Conservation (phyloP, 192 early-diverging fungal genomes). For the Umbelopsis vinacea region DNA sequence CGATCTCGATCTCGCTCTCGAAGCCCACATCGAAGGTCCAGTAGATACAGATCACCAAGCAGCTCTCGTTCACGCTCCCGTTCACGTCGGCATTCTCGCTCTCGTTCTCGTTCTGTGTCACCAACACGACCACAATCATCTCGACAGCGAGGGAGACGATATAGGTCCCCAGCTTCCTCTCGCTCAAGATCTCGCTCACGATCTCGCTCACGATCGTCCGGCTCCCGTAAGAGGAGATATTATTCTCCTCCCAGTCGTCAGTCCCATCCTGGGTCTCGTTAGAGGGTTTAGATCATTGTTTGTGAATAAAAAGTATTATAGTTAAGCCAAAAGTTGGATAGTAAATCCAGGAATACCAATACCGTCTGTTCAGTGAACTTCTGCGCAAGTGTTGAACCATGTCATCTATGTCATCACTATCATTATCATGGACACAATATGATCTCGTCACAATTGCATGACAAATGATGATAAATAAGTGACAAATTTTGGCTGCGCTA, state of each 20-base stretch:
- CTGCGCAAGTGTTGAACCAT: too few relatives aligned
- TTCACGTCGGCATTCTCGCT: neutral
- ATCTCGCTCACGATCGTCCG: neutral
- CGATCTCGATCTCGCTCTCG: slow-evolving; percentile 39
- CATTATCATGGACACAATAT: too few relatives aligned
- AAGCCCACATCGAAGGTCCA: neutral
- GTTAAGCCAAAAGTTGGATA: neutral
- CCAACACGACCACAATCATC: neutral
- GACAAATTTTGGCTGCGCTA: too few relatives aligned
- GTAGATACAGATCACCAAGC: neutral
- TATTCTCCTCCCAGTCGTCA: slow-evolving; percentile 11
- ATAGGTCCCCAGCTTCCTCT: neutral
- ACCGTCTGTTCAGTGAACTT: too few relatives aligned
- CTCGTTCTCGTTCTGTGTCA: neutral
- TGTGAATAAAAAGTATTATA: neutral
- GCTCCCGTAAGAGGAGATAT: neutral
- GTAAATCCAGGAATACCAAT: too few relatives aligned
- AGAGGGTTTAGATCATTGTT: neutral
- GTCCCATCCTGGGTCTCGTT: neutral
- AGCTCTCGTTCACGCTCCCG: neutral
- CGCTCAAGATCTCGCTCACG: slow-evolving; percentile 8
- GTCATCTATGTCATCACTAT: too few relatives aligned
- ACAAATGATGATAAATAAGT: too few relatives aligned
- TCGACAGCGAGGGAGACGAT: neutral
- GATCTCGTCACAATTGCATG: too few relatives aligned